phyloP scores from a whole-genome alignment of 2,329 filamentous ascomycete genomes.

The Harringtonia aguacate region DNA sequence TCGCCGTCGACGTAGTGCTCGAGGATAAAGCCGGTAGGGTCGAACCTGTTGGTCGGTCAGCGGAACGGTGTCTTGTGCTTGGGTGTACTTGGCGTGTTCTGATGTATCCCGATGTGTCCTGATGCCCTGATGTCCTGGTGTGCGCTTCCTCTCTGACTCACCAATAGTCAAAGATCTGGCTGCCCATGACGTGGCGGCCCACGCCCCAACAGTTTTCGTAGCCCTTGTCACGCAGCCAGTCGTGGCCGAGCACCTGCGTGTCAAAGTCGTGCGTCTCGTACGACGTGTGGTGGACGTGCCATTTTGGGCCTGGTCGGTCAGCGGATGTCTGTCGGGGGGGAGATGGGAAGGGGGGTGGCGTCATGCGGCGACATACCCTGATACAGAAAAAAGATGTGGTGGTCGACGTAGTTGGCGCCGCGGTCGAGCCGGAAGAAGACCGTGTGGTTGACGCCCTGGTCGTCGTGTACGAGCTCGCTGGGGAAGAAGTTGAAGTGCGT shows the following conservation, averaged over 20 bases:
- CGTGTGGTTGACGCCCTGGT: slow-evolving; percentile 24
- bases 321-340: too few species aligned
- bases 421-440: slow-evolving; percentile 35
- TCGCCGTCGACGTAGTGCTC: slow-evolving; percentile 66
- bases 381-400: slow-evolving; percentile 41
- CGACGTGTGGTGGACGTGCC: slow-evolving; percentile 55
- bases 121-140: neutral
- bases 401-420: slow-evolving; percentile 34
- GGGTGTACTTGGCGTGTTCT: too few species aligned
- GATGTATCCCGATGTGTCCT: too few species aligned
- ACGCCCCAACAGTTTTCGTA: slow-evolving; percentile 62
- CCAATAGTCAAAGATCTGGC: slow-evolving; percentile 67
- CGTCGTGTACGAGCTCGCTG: slow-evolving; percentile 33
- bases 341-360: too few species aligned
- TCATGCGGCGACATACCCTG: slow-evolving; percentile 16
- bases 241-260: slow-evolving; percentile 57
- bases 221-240: slow-evolving; percentile 52
- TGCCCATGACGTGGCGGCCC: slow-evolving; percentile 58
- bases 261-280: slow-evolving; percentile 67
- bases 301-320: slow-evolving; percentile 18
- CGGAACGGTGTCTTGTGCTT: too few species aligned
- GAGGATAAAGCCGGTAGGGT: slow-evolving; percentile 51
- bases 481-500: slow-evolving; percentile 39
- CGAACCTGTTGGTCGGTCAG: slow-evolving; percentile 37
- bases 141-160: slow-evolving; percentile 26